Evolutionary conservation across 441 rosid genomes (phyloP).

Genomic region (Pelargonium citronellum): DNA sequence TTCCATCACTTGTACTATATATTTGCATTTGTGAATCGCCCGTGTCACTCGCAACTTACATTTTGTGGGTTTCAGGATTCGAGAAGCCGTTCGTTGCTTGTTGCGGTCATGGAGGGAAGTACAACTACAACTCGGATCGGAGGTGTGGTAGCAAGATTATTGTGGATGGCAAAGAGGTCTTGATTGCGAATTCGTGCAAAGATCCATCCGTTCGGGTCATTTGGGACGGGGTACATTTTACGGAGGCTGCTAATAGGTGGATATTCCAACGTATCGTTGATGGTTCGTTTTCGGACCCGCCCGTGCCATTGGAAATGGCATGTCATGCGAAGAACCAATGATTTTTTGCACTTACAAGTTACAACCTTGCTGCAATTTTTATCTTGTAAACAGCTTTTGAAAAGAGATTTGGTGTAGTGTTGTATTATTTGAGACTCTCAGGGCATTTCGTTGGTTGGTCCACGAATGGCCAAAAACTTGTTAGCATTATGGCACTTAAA

Average conservation of each 20-base stretch:
- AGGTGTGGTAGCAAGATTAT: constrained; percentile 41
- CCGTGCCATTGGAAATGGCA: constrained; percentile 31
- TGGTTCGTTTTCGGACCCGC: constrained; percentile 34
- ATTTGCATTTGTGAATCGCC: constrained; percentile 5
- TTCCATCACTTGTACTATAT: not conserved
- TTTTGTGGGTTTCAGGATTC: constrained; percentile 27
- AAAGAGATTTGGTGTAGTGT: constrained; percentile 16
- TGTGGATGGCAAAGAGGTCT: constrained; percentile 39
- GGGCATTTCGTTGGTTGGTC: constrained; percentile 3
- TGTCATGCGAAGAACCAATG: constrained; percentile 27
- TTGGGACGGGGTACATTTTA: constrained; percentile 67
- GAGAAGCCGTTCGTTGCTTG: constrained; percentile 40
- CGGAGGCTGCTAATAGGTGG: constrained; percentile 43
- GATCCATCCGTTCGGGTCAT: constrained; percentile 37
- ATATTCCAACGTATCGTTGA: constrained; percentile 34
- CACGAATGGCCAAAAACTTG: constrained; percentile 12
- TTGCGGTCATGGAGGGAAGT: constrained; percentile 62
- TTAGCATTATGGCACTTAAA: too few relatives aligned
- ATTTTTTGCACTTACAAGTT: not conserved
- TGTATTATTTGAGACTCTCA: not conserved
- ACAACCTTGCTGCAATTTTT: constrained; percentile 2
- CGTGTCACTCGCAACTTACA: not conserved
- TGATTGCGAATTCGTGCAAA: constrained; percentile 45
- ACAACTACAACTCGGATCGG: constrained; percentile 34
- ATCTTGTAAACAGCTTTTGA: constrained; percentile 19